Conservation (phyloP, 2,329 filamentous ascomycete genomes). For the Aspergillaceae sp. region DNA sequence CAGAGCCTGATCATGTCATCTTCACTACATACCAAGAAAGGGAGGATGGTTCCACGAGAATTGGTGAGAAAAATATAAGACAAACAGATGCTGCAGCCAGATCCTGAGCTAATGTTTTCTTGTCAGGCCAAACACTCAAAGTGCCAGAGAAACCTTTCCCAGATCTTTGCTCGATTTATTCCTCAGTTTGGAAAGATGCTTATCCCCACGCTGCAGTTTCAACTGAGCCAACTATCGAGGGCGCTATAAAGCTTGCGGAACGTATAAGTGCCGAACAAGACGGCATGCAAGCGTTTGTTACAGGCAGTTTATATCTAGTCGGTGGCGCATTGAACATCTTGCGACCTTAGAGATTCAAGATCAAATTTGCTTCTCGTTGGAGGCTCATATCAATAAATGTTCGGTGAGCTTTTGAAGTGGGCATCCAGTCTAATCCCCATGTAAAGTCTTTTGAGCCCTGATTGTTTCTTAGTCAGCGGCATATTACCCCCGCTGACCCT, state of each 20-base stretch:
- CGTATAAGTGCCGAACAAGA: slow-evolving; percentile 7
- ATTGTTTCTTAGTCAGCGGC: no score
- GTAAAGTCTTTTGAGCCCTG: no score
- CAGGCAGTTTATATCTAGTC: slow-evolving; percentile 19
- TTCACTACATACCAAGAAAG: slow-evolving; percentile 23
- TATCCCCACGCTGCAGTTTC: slow-evolving; percentile 13
- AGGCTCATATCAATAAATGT: no score
- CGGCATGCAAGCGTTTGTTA: slow-evolving; percentile 17
- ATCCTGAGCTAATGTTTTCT: slow-evolving; percentile 5
- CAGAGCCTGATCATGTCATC: slow-evolving; percentile 18
- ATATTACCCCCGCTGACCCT: no score
- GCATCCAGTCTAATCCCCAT: no score
- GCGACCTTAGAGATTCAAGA: not conserved
- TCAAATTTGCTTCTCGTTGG: no score
- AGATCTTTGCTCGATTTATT: slow-evolving; percentile 16
- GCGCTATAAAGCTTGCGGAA: slow-evolving; percentile 17
- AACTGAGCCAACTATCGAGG: slow-evolving; percentile 17
- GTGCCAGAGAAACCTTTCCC: slow-evolving; percentile 9
- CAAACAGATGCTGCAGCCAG: not conserved
- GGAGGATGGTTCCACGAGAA: slow-evolving; percentile 14
- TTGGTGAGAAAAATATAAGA: slow-evolving; percentile 8
- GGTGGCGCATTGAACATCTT: slow-evolving; percentile 18
- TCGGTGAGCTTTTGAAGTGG: no score
- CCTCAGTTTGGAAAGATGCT: slow-evolving; percentile 15
- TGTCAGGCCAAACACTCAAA: slow-evolving; percentile 13